Conservation (phyloP, 495 filamentous ascomycete genomes). For the Podospora pseudocomata region DNA sequence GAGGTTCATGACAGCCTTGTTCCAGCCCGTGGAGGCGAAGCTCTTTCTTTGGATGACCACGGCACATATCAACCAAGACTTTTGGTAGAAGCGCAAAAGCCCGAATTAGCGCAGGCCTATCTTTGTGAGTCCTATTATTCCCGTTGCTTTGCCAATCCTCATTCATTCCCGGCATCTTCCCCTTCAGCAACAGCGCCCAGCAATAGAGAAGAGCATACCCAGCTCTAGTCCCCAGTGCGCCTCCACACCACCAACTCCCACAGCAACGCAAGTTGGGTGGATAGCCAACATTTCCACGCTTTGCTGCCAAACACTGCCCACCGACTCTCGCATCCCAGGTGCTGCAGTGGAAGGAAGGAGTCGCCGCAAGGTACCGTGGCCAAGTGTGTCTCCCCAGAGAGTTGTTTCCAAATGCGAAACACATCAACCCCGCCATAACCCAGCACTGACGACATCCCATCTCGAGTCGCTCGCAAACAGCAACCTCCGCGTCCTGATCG, state of each 20-base stretch:
- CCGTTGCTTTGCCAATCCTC: not conserved
- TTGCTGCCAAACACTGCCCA: not conserved
- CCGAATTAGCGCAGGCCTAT: not conserved
- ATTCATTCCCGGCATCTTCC: not conserved
- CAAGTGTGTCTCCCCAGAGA: constrained; percentile 20
- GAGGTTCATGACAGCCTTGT: not conserved
- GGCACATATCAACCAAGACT: not conserved
- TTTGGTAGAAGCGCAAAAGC: not conserved
- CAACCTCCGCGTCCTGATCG: constrained; percentile 10
- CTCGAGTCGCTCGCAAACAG: constrained; percentile 14
- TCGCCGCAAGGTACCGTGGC: constrained; percentile 22
- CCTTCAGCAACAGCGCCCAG: not conserved
- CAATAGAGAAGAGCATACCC: not conserved
- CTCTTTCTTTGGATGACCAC: not conserved
- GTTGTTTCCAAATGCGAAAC: constrained; percentile 33
- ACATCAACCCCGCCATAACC: constrained; percentile 38
- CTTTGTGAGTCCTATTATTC: not conserved
- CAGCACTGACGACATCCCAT: constrained; percentile 34
- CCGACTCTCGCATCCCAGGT: not conserved
- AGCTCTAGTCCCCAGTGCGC: not conserved
- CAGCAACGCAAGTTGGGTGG: not conserved
- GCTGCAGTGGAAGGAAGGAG: constrained; percentile 9
- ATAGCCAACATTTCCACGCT: not conserved
- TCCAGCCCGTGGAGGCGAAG: not conserved
- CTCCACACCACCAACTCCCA: not conserved